Evolutionary conservation across 2,329 filamentous ascomycete species (phyloP).

Genomic region (Pyrenochaeta sp.): DNA sequence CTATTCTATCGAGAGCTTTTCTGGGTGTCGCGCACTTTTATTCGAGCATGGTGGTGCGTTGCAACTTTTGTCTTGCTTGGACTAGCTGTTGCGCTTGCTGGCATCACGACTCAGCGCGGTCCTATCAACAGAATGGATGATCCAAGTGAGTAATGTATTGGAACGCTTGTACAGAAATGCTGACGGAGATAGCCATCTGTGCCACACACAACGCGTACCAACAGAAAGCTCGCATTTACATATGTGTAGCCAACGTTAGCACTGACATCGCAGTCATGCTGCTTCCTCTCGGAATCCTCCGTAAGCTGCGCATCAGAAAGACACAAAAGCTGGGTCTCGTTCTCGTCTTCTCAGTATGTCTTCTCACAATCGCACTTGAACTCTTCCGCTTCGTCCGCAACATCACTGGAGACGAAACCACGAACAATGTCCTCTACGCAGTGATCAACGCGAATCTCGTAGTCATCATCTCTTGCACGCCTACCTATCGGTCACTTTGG

Average conservation of each 20-base stretch:
- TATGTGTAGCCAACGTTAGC: constrained; percentile 5
- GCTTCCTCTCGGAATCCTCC: constrained; percentile 4
- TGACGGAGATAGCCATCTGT: constrained; percentile 1
- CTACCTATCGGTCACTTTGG: constrained; percentile 7
- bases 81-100: constrained; percentile 2
- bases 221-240: constrained; percentile 4
- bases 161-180: not conserved
- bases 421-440: constrained; percentile 7
- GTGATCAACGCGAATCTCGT: constrained; percentile 7
- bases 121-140: constrained; percentile 3
- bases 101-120: constrained; percentile 6
- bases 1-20: constrained; percentile 8
- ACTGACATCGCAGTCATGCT: constrained; percentile 8
- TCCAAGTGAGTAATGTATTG: not conserved
- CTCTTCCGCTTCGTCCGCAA: constrained; percentile 7
- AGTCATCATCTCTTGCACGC: constrained; percentile 6
- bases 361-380: constrained; percentile 9
- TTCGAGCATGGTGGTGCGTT: constrained; percentile 5
- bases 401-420: constrained; percentile 1
- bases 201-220: constrained; percentile 2
- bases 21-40: constrained; percentile 6
- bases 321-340: constrained; percentile 8
- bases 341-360: constrained; percentile 8
- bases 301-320: constrained; percentile 2
- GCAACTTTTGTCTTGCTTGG: not conserved